phyloP scores from a whole-genome alignment of 169 alveolate species.

The Besnoitia besnoiti region DNA sequence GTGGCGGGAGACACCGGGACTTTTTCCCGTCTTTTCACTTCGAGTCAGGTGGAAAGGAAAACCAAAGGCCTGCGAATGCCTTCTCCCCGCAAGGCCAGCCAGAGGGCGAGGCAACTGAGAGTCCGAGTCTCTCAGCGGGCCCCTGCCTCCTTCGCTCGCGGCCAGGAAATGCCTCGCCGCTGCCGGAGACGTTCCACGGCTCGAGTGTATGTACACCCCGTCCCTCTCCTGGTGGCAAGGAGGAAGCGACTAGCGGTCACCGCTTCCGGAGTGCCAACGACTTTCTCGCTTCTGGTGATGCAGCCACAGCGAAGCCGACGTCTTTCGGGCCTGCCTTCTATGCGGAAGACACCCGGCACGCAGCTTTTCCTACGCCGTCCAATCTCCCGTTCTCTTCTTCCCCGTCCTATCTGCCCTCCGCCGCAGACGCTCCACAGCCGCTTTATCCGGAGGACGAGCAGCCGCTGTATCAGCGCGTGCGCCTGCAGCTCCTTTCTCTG shows the following conservation, averaged over 20 bases:
- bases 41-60: not conserved
- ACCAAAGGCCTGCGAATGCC: not conserved
- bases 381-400: not conserved
- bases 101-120: not conserved
- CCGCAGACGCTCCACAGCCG: not conserved
- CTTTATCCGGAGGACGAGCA: not conserved
- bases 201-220: not conserved
- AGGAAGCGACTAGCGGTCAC: too few species aligned
- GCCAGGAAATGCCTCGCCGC: not conserved
- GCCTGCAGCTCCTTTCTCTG: constrained; percentile 17
- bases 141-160: not conserved
- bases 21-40: not conserved
- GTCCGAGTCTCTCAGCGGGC: not conserved
- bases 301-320: too few species aligned
- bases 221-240: not conserved
- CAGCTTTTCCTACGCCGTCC: not conserved
- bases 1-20: not conserved
- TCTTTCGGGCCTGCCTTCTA: not conserved
- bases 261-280: not conserved
- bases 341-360: not conserved
- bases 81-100: not conserved
- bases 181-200: not conserved
- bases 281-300: not conserved
- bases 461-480: not conserved
- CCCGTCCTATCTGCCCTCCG: not conserved